phyloP scores from a whole-genome alignment of 305 asterid species.

The Fraxinus floribunda region DNA sequence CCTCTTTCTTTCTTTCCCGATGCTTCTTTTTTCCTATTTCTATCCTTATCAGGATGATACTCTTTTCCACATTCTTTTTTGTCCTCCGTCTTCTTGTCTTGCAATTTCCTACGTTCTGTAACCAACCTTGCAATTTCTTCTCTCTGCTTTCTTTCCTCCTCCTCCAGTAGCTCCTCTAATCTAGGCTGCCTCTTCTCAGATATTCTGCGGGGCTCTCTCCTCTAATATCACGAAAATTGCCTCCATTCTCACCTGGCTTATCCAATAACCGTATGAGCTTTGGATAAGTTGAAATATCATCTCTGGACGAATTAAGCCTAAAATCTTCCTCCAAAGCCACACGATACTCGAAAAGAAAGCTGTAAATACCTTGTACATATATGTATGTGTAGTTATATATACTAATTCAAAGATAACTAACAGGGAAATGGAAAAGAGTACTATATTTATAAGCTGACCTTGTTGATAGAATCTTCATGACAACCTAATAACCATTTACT shows the following conservation, averaged over 20 bases:
- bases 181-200: neutral
- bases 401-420: neutral
- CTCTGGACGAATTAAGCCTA: neutral
- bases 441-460: neutral
- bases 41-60: neutral
- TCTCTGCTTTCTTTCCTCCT: neutral
- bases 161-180: neutral
- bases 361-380: neutral
- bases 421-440: neutral
- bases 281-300: neutral
- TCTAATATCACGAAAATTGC: neutral
- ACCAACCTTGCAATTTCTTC: neutral
- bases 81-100: neutral
- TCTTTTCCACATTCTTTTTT: neutral
- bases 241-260: neutral
- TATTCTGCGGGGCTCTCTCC: neutral
- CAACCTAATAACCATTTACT: neutral
- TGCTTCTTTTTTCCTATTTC: neutral
- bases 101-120: neutral
- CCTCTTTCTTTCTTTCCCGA: neutral
- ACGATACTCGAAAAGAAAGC: neutral
- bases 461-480: neutral
- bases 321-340: neutral
- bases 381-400: neutral
- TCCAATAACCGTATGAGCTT: neutral